Evolutionary conservation across 108 stramenopile genomes (phyloP), one percentile per base, ranked within the genome.

Genomic region (Chaetoceros tenuissimus): DNA sequence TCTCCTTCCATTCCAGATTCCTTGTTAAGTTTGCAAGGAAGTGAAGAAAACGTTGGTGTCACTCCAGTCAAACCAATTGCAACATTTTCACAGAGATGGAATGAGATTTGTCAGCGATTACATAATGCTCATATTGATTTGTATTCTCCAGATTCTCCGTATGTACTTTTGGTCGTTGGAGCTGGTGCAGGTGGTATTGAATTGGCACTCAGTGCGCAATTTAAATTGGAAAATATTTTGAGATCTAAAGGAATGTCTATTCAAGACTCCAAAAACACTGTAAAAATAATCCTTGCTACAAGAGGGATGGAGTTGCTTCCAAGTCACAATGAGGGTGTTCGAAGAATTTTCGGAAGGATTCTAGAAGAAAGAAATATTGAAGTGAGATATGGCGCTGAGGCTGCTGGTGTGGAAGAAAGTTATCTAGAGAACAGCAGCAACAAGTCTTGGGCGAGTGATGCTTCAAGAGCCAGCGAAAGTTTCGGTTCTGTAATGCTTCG

Each of bases 11-110:
- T 21, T 51, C 27, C 28, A 23, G 48, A 49, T 24, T 49, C 7
- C 13, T 7, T 21, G 48, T 10, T 24, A 20, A 16, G 1, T 34
- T n/a, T 28, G 29, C 23, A 5, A 31, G 53, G 18, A 30, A 17
- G 27, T 5, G 17, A 27, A 27, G n/a, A 44, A 23, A 5, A 40
- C 8, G 13, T 40, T 40, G 13, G 8, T 40, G 56, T 82, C 17
- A 86, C 79, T 8, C 77, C 85, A 1, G 89, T 90, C 46, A 90
- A 90, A 65, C 89, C 89, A 0, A 90, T 90, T 58, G 50, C 62
- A 54, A 66, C 59, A 31, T 81, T 74, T 77, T 69, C 67, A 60
- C 53, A 55, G 59, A 46, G 46, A 59, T 56, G 27, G 53, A 20
- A 64, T 19, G 46, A 60, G 17, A 34, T 26, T 10, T 57, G 48